A percentile compares a stretch with the other conserved stretches of the same genome.
These are phyloP conservation scores for Aspergillus sp. DNA, from an alignment of 2,329 filamentous ascomycete genomes.

Conservation along the genomic window DNA sequence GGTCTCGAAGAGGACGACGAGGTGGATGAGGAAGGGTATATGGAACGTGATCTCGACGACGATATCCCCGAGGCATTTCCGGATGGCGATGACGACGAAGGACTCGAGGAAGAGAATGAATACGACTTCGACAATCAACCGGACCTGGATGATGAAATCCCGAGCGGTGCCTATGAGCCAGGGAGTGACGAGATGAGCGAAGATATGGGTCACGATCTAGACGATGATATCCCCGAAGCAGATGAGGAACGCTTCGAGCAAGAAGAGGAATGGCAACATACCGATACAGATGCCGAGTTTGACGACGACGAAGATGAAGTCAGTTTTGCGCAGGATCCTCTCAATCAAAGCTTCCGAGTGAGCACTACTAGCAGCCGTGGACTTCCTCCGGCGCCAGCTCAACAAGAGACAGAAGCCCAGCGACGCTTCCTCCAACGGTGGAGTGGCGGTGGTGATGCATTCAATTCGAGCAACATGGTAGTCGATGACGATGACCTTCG, in stretches of 20 bases:
- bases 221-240: constrained; percentile 67
- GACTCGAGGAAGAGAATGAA: constrained; percentile 39
- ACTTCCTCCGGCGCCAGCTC: constrained; percentile 28
- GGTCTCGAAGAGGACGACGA: constrained; percentile 54
- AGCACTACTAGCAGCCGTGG: constrained; percentile 35
- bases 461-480: constrained; percentile 36
- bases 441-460: constrained; percentile 38
- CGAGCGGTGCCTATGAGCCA: constrained; percentile 49
- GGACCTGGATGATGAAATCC: constrained; percentile 61
- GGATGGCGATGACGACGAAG: constrained; percentile 39
- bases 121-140: constrained; percentile 46
- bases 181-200: constrained; percentile 52
- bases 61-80: constrained; percentile 66
- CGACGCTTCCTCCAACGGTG: constrained; percentile 39
- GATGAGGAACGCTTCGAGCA: constrained; percentile 47
- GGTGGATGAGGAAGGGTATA: constrained; percentile 49
- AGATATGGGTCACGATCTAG: constrained; percentile 67
- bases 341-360: constrained; percentile 29
- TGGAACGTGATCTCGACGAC: constrained; percentile 67
- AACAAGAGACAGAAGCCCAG: constrained; percentile 40
- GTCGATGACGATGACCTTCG: constrained; percentile 36
- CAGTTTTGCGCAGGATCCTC: constrained; percentile 25
- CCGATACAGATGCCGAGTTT: constrained; percentile 69
- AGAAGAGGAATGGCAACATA: constrained; percentile 70
- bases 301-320: constrained; percentile 43